These are phyloP conservation scores for Dothidotthia symphoricarpi DNA, from an alignment of 2,329 filamentous ascomycete species.

Conservation along the genomic window DNA sequence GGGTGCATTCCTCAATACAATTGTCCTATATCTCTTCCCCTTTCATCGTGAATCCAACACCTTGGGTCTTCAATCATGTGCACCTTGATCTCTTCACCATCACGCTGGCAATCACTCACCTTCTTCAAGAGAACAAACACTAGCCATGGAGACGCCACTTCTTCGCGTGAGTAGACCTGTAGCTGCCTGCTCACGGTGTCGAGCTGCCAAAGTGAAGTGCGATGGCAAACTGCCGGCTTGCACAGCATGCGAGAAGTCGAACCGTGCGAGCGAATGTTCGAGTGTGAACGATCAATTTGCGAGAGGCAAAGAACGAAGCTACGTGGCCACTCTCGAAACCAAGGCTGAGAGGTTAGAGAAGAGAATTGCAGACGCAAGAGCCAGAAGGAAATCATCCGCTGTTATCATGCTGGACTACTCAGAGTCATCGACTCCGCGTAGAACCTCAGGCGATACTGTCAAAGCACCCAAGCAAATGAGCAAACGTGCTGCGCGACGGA, in stretches of 20 bases:
- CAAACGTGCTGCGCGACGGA: slow-evolving; percentile 49
- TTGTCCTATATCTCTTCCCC: slow-evolving; percentile 8
- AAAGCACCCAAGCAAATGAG: slow-evolving; percentile 33
- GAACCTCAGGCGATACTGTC: slow-evolving; percentile 38
- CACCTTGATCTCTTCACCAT: no score
- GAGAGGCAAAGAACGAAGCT: slow-evolving; percentile 91
- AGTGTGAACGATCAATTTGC: slow-evolving; percentile 96
- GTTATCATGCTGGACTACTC: slow-evolving; percentile 61
- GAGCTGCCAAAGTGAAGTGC: slow-evolving; percentile 94
- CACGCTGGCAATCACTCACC: no score
- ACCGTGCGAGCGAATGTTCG: slow-evolving; percentile 82
- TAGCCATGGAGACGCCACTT: slow-evolving; percentile 53
- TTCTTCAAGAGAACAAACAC: slow-evolving; percentile 3
- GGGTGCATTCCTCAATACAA: slow-evolving; percentile 13
- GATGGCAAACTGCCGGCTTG: slow-evolving; percentile 95
- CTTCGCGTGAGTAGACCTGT: slow-evolving; percentile 75
- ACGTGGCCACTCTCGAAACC: slow-evolving; percentile 92
- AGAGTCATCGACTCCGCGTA: slow-evolving; percentile 55
- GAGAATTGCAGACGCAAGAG: slow-evolving; percentile 64
- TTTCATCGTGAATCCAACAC: not conserved
- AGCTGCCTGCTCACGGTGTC: slow-evolving; percentile 77
- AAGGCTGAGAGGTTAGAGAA: slow-evolving; percentile 85
- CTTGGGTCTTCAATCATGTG: no score
- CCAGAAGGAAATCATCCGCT: slow-evolving; percentile 70
- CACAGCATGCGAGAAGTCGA: slow-evolving; percentile 90